Percentiles rank a stretch among this genome's conserved stretches.
Evolutionary conservation across 352 stramenopile species (phyloP).

Genomic region (Phytophthora pluvialis): DNA sequence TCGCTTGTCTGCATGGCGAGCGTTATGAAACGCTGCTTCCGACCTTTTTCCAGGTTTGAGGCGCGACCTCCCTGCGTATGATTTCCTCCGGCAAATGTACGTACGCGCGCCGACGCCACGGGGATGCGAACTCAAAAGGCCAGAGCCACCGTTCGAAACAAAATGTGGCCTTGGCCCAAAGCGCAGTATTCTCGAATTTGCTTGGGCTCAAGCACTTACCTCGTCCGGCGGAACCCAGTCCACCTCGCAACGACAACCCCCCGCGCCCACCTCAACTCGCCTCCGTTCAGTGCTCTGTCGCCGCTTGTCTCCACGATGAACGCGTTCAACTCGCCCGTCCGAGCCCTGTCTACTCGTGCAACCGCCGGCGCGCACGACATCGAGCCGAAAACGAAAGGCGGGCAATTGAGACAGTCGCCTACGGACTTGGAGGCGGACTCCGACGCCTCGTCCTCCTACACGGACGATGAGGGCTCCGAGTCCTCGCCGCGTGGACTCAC

Average conservation of each 20-base stretch:
- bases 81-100: slow-evolving; percentile 30
- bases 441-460: slow-evolving; percentile 28
- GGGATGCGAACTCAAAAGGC: slow-evolving; percentile 17
- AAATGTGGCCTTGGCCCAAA: too few species aligned
- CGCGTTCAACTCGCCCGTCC: slow-evolving; percentile 18
- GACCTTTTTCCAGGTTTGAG: slow-evolving; percentile 12
- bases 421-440: slow-evolving; percentile 20
- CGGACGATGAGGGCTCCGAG: slow-evolving; percentile 30
- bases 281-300: neutral
- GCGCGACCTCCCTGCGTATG: slow-evolving; percentile 5
- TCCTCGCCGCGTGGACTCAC: slow-evolving; percentile 18
- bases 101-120: slow-evolving; percentile 21
- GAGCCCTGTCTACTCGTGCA: slow-evolving; percentile 11
- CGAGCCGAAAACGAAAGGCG: slow-evolving; percentile 15
- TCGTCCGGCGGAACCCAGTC: neutral
- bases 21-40: slow-evolving; percentile 22
- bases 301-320: slow-evolving; percentile 19
- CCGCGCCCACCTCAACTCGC: neutral
- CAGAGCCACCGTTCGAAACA: neutral
- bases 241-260: slow-evolving; percentile 4
- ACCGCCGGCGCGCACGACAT: slow-evolving; percentile 1
- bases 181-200: slow-evolving; percentile 30
- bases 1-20: neutral
- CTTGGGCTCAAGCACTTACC: slow-evolving; percentile 21
- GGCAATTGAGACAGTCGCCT: slow-evolving; percentile 7